Evolutionary conservation across 352 stramenopile genomes (phyloP).

Genomic region (Phytophthora boehmeriae): DNA sequence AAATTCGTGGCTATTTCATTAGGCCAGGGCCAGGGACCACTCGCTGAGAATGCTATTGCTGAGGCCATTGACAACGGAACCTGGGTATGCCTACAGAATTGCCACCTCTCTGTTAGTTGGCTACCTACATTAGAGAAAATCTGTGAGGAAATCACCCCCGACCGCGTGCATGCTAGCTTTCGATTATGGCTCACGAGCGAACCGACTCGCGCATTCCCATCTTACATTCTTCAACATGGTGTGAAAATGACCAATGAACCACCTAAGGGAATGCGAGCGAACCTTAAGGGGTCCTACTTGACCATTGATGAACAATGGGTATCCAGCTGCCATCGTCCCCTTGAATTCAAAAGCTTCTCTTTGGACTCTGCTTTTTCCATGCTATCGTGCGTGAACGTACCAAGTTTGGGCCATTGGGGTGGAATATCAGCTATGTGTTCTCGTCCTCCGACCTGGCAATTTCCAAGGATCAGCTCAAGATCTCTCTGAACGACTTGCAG

Average conservation of each 20-base stretch:
- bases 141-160: conserved; percentile 93
- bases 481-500: conserved; percentile 77
- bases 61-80: conserved; percentile 93
- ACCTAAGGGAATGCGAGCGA: conserved; percentile 93
- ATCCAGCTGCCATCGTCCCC: conserved; percentile 55
- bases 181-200: conserved; percentile 95
- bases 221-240: conserved; percentile 93
- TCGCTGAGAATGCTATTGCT: conserved; percentile 92
- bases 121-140: conserved; percentile 94
- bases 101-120: conserved; percentile 95
- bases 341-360: conserved; percentile 88
- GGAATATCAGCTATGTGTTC: conserved; percentile 92
- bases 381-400: conserved; percentile 84
- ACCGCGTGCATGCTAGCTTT: conserved; percentile 92
- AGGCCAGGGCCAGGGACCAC: conserved; percentile 93
- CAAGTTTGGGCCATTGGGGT: conserved; percentile 86
- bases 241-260: conserved; percentile 97
- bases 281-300: conserved; percentile 92
- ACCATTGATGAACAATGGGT: conserved; percentile 84
- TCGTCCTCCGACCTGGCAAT: conserved; percentile 86
- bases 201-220: conserved; percentile 92
- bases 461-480: conserved; percentile 87
- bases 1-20: conserved; percentile 94
- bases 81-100: conserved; percentile 97
- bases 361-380: conserved; percentile 94